Percentiles rank a stretch among this genome's conserved stretches.
Conservation (phyloP, 192 early-diverging fungal species). For the Backusella australiensis region DNA sequence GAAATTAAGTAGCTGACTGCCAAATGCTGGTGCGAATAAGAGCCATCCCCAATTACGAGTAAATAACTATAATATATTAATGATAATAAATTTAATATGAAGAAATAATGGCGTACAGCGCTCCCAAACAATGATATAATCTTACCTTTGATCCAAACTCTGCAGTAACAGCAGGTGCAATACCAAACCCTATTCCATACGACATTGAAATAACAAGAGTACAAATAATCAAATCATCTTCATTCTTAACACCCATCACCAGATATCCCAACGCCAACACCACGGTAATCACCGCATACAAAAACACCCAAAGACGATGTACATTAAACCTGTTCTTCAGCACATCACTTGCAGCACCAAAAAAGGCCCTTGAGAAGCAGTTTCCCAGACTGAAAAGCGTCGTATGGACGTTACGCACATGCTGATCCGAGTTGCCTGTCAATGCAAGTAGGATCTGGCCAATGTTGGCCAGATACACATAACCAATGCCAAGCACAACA, state of each 20-base stretch:
- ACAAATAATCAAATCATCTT: conserved; percentile 12
- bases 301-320: conserved; percentile 34
- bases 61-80: conserved; percentile 24
- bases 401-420: conserved; percentile 20
- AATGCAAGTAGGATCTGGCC: conserved; percentile 12
- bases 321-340: conserved; percentile 21
- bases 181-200: conserved; percentile 33
- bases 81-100: too few species aligned
- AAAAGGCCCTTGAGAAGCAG: conserved; percentile 27
- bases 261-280: conserved; percentile 9
- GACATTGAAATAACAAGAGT: conserved; percentile 23
- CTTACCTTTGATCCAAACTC: conserved; percentile 34
- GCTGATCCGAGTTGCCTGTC: conserved; percentile 1
- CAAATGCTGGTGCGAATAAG: conserved; percentile 34
- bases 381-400: conserved; percentile 28
- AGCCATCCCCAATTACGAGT: conserved; percentile 38
- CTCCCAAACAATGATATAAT: too few species aligned
- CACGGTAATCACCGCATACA: conserved; percentile 5
- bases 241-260: conserved; percentile 1
- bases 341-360: conserved; percentile 25
- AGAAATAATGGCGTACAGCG: too few species aligned
- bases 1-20: conserved; percentile 32
- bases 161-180: conserved; percentile 27
- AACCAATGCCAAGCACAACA: conserved; percentile 24
- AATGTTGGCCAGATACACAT: conserved; percentile 28